These are phyloP conservation scores for Paecilomyces niveus DNA, from an alignment of 2,329 filamentous ascomycete species.

Conservation along the genomic window DNA sequence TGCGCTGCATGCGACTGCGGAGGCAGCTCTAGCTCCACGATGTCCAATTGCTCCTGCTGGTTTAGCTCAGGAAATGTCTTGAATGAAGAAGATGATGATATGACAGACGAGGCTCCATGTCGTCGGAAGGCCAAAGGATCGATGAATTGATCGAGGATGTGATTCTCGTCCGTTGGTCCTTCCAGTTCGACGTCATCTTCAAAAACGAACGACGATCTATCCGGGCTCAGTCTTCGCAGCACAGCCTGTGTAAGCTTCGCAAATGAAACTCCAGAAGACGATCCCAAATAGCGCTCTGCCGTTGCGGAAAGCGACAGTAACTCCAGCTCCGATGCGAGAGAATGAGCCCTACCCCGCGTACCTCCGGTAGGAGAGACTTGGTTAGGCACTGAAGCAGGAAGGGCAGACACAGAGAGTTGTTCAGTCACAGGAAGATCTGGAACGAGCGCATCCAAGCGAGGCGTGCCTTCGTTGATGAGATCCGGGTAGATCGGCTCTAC, in stretches of 20 bases:
- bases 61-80: not conserved
- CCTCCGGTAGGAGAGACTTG: not conserved
- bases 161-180: constrained; percentile 9
- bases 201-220: constrained; percentile 39
- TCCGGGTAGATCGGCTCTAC: not conserved
- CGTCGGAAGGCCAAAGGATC: not conserved
- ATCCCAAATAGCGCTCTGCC: constrained; percentile 39
- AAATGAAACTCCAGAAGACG: constrained; percentile 40
- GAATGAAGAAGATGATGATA: not conserved
- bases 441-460: not conserved
- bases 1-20: constrained; percentile 19
- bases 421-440: not conserved
- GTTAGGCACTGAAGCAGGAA: constrained; percentile 8
- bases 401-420: not conserved
- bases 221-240: constrained; percentile 35
- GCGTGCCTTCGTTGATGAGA: not conserved
- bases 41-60: not conserved
- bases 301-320: constrained; percentile 37
- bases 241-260: constrained; percentile 39
- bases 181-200: constrained; percentile 7
- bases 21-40: not conserved
- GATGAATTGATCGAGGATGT: constrained; percentile 7
- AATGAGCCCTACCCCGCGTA: constrained; percentile 9
- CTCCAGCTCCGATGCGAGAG: constrained; percentile 30
- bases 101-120: not conserved